Conservation (phyloP, 192 early-diverging fungal genomes). For the Umbelopsis vinacea region DNA sequence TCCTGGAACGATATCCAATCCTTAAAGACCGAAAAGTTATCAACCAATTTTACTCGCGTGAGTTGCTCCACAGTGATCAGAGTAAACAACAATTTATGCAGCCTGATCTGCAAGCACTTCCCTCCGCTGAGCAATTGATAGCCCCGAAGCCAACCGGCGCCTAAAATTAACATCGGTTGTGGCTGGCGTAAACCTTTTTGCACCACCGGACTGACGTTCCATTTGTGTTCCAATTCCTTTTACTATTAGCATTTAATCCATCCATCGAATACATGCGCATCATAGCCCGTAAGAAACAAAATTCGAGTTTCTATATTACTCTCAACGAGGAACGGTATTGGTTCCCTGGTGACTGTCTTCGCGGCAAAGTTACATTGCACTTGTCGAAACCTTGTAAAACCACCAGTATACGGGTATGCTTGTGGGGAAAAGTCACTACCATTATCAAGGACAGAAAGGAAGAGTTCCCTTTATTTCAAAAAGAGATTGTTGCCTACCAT, state of each 20-base stretch:
- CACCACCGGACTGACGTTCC: not conserved
- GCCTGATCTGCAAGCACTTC: slow-evolving; percentile 41
- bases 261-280: slow-evolving; percentile 17
- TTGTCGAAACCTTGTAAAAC: slow-evolving; percentile 5
- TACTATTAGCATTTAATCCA: not conserved
- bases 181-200: slow-evolving; percentile 7
- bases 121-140: slow-evolving; percentile 6
- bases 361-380: slow-evolving; percentile 7
- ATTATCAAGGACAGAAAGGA: slow-evolving; percentile 19
- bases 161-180: not conserved
- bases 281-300: slow-evolving; percentile 13
- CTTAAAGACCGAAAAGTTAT: slow-evolving; percentile 34
- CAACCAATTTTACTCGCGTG: slow-evolving; percentile 37
- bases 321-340: slow-evolving; percentile 25
- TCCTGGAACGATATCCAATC: slow-evolving; percentile 36
- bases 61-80: slow-evolving; percentile 25
- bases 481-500: slow-evolving; percentile 12
- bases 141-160: not conserved
- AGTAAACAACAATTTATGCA: slow-evolving; percentile 25
- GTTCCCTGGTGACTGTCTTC: slow-evolving; percentile 14
- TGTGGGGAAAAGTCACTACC: slow-evolving; percentile 10
- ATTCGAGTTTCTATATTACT: slow-evolving; percentile 13
- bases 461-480: slow-evolving; percentile 16
- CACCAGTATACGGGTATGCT: slow-evolving; percentile 4
- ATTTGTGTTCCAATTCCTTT: not conserved